Evolutionary conservation across 805 yeast genomes (phyloP), one percentile per base, ranked within the genome.

Genomic region (Metschnikowia reukaufii): DNA sequence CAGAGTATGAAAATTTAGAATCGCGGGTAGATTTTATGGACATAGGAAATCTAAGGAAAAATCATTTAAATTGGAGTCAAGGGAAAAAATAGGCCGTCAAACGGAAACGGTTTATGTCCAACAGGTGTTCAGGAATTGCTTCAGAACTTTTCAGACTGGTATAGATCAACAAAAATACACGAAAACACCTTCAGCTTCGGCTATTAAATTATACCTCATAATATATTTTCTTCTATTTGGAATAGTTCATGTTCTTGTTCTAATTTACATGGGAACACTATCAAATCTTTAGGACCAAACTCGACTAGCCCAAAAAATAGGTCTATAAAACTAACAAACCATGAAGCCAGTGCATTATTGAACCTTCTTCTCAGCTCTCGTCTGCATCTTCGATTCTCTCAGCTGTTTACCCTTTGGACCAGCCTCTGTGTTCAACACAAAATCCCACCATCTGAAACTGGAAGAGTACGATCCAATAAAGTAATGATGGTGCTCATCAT

Each of bases 401-500:
- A 78, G 79, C 20, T 76, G 75, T 67, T 84, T 86, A 33, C 92
- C 95, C 60, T 82, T 82, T 41, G 84, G 83, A 50, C 96, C 96
- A 55, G 92, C 88, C 70, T 88, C 95, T n/a, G 99, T 91, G 65
- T 85, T 84, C 57, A 92, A 73, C 53, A 82, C 64, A 69, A 72
- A 86, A 72, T 92, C 99, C 95, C 96, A 90, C 88, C 96, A 88
- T 73, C 97, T 84, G 80, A 92, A 94, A 31, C 91, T 82, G 37
- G 96, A 86, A 23, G 97, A 94, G 67, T 89, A 92, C 70, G 91
- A 90, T 56, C 98, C 98, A 59, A 89, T 86, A 70, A 92, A 92
- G 73, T 86, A 90, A 66, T 88, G 96, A 67, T 92, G 99, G 66
- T 92, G 99, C 70, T 88, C 88, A 69, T 92, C 99, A 66, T 92